Base-by-base conservation (phyloP, 768 basidiomycete species). In the Phylloporus arenicola region DNA sequence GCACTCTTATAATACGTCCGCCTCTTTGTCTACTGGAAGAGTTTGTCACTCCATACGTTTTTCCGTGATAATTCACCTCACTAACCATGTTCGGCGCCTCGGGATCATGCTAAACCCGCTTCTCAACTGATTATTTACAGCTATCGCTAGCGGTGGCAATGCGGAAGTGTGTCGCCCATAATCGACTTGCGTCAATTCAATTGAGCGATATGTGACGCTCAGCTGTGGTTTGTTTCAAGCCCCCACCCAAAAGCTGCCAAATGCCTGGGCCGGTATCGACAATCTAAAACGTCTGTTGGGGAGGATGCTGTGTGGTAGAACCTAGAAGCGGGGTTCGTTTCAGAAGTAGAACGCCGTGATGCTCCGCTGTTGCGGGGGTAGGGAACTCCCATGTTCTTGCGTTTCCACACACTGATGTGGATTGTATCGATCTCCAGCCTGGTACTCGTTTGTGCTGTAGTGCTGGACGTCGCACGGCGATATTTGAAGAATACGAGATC, bases 391-490 rank as follows among this genome's bases (percentile, higher is more conserved):
- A 47, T 47, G 49, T 4, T 31, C 16, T 20, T 37, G 11, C 24
- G 37, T 17, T 25, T 40, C 27, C 43, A 38, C 31, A 6, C 44
- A 10, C 6, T 13, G 16, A 59, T 62, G 57, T 43, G 22, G 50
- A 29, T 48, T 7, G 4, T 47, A 43, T n/a, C 25, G 13, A 43
- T 40, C 12, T 58, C 17, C 10, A 14, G 49, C 11, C 9, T 61
- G 8, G 22, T 35, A 6, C 27, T 60, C 13, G 37, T 41, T 12
- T 51, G 27, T 38, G 24, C 59, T 11, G 49, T 56, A 17, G 50
- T 22, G 7, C 40, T 62, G 22, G 48, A 49, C 20, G 39, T 59
- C 24, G 30, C 39, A 33, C 48, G 34, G 12, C 42, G 50, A 27
- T 49, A 50, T 50, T 17, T 58, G 39, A 52, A 37, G 38, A 38